Conservation (phyloP, 192 early-diverging fungal genomes). For the Gonapodya prolifera region DNA sequence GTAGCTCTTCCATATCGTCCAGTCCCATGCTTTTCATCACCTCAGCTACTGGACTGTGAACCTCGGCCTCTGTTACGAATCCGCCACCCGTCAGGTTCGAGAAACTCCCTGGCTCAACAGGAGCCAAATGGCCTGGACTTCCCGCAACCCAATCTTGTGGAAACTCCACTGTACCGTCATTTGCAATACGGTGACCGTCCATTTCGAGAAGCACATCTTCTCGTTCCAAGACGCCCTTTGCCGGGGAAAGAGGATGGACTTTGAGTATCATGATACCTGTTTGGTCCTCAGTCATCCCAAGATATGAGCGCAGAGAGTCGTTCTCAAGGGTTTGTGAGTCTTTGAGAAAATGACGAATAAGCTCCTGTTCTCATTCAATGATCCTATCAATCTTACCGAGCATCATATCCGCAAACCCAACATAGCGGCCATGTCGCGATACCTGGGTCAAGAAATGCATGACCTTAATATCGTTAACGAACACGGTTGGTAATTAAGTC, state of each 20-base stretch:
- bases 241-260: background rate
- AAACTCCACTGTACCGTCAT: background rate
- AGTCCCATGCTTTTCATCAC: background rate
- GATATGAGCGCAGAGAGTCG: background rate
- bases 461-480: background rate
- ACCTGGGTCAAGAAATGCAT: background rate
- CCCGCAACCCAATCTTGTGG: background rate
- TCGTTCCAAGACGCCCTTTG: background rate
- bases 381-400: background rate
- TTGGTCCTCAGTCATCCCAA: background rate
- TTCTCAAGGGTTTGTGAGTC: constrained; percentile 3
- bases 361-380: background rate
- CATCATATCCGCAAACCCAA: background rate
- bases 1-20: background rate
- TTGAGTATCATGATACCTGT: background rate
- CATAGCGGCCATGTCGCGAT: background rate
- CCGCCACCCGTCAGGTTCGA: background rate
- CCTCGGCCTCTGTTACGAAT: background rate
- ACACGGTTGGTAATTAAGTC: background rate
- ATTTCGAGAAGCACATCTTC: background rate
- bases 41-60: background rate
- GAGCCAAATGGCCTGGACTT: background rate
- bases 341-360: background rate
- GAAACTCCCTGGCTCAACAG: background rate
- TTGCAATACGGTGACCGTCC: background rate